A percentile compares a stretch with the other conserved stretches of the same genome.
Conservation (phyloP, 805 yeast genomes). For the Nakazawaea anatomiae region DNA sequence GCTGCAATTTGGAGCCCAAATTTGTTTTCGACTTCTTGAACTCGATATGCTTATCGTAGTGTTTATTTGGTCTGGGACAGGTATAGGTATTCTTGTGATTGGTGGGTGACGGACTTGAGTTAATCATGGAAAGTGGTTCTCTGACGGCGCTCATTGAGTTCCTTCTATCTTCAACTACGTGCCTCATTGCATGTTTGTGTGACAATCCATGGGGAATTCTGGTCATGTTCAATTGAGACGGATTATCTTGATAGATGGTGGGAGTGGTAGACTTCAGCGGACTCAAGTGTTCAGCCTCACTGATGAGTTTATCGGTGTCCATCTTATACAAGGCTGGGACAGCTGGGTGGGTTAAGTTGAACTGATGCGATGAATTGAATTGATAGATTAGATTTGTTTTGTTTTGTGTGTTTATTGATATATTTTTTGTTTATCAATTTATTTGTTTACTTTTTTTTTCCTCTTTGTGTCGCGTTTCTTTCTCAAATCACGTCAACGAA, state of each 20-base stretch:
- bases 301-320: constrained; percentile 9
- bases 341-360: too few relatives aligned
- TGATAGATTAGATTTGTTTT: not conserved
- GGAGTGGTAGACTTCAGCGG: constrained; percentile 1
- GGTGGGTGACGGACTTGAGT: constrained; percentile 3
- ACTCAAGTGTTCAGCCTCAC: constrained; percentile 9
- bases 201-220: constrained; percentile 43
- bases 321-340: not conserved
- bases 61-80: constrained; percentile 22
- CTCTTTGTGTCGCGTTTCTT: not conserved
- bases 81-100: constrained; percentile 22
- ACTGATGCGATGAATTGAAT: too few relatives aligned
- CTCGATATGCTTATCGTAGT: not conserved
- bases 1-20: constrained; percentile 8
- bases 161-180: constrained; percentile 17
- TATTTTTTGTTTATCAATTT: too few relatives aligned
- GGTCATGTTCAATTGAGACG: constrained; percentile 10
- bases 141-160: constrained; percentile 12
- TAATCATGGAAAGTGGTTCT: not conserved
- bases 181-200: constrained; percentile 24
- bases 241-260: constrained; percentile 8
- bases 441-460: not conserved
- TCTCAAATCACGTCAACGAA: not conserved
- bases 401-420: too few relatives aligned
- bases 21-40: constrained; percentile 4